phyloP scores from a whole-genome alignment of 352 stramenopile genomes.

The Pythium angustatum region DNA sequence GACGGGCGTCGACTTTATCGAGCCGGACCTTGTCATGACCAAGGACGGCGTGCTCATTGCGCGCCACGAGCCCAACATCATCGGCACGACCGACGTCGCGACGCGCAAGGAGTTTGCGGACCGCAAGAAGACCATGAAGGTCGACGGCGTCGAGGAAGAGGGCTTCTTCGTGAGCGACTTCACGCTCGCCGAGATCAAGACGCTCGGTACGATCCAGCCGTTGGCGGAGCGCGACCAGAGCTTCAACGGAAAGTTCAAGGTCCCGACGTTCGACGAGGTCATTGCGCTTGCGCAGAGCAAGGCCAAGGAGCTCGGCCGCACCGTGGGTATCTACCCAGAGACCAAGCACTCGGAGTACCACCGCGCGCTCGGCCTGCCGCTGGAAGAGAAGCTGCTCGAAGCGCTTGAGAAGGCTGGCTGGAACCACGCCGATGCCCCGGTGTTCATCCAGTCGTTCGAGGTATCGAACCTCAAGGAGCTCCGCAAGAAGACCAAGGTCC shows the following conservation, averaged over 20 bases:
- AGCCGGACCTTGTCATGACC: slow-evolving; percentile 90
- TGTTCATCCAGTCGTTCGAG: slow-evolving; percentile 81
- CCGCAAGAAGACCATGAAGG: slow-evolving; percentile 51
- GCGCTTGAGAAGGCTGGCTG: slow-evolving; percentile 69
- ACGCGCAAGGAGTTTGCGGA: slow-evolving; percentile 70
- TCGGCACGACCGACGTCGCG: slow-evolving; percentile 88
- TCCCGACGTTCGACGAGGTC: slow-evolving; percentile 90
- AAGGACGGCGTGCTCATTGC: slow-evolving; percentile 83
- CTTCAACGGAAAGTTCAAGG: slow-evolving; percentile 82
- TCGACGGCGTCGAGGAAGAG: slow-evolving; percentile 55
- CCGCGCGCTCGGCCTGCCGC: slow-evolving; percentile 58
- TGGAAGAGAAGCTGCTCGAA: slow-evolving; percentile 79
- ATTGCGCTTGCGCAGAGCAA: slow-evolving; percentile 76
- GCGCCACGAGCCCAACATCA: slow-evolving; percentile 89
- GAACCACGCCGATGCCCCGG: slow-evolving; percentile 60
- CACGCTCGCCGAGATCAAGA: slow-evolving; percentile 89
- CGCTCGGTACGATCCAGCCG: slow-evolving; percentile 78
- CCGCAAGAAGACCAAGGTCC: slow-evolving; percentile 64
- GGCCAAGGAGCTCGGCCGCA: slow-evolving; percentile 52
- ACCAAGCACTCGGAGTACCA: slow-evolving; percentile 86
- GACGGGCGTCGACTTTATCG: slow-evolving; percentile 90
- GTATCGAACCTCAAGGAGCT: slow-evolving; percentile 69
- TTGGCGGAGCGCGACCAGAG: slow-evolving; percentile 72
- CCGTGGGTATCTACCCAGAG: slow-evolving; percentile 87
- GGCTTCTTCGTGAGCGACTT: slow-evolving; percentile 93